Evolutionary conservation across 441 rosid genomes (phyloP), one percentile per base, ranked within the genome.

Genomic region (Sinapis alba): DNA sequence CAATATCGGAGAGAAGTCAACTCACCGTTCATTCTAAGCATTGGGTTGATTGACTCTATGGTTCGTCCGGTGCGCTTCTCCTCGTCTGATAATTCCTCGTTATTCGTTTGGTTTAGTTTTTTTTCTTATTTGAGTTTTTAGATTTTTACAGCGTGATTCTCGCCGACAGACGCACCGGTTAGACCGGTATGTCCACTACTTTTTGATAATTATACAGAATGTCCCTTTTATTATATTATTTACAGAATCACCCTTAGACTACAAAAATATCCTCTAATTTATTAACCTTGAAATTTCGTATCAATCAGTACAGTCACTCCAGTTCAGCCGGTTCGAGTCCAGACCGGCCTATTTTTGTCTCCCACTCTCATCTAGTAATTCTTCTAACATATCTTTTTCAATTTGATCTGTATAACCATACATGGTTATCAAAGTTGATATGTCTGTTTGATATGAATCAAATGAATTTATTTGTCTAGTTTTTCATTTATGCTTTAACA

Each of bases 1-100:
- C 5, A 20, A 4, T 20, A 0, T 11, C 4, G 27, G 15, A 20
- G 23, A 7, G 28, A 84, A 83, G 89, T 86, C 88, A 87, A 86
- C 65, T n/a, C 20, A 59, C 53, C 65, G 71, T 50, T 34, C 47
- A 62, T 78, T 77, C 58, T 54, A 24, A 68, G 57, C 75, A 45
- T 36, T 12, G 0, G 4, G 5, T 64, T 18, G 45, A 72, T 65
- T 13, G 16, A 5, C 20, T 64, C 12, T 11, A 84, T 81, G 86
- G 65, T 8, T n/a, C 2, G 8, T n/a, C 27, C n/a, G 11, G 65
- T 80, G 69, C 76, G 76, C 86, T 75, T 75, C 65, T 43, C 76
- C 83, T 45, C 78, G 66, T 69, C 36, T 38, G 81, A 84, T 88
- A 62, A 65, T 16, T 41, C 18, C 54, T 38, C 63, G 54, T n/a